These are phyloP conservation scores for Hyphodiscus sp. DNA, from an alignment of 2,329 filamentous ascomycete species.

Conservation along the genomic window DNA sequence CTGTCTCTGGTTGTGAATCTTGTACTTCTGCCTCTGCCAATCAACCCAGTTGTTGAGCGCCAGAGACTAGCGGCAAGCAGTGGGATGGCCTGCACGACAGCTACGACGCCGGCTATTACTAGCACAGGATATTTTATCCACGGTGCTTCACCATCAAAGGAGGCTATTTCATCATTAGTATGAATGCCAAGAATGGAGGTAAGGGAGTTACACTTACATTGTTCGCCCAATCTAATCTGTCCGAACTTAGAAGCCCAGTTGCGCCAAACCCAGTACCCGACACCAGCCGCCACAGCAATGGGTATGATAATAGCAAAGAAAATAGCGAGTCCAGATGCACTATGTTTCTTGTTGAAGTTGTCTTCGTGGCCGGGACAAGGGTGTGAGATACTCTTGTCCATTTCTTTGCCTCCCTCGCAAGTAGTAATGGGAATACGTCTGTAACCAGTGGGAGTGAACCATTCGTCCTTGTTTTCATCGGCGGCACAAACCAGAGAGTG, in stretches of 20 bases:
- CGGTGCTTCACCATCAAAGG: constrained; percentile 63
- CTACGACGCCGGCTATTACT: constrained; percentile 57
- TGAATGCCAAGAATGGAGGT: background rate
- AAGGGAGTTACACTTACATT: constrained; percentile 28
- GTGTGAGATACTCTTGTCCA: constrained; percentile 56
- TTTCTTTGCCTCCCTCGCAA: constrained; percentile 67
- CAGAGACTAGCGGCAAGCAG: constrained; percentile 67
- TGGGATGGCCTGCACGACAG: constrained; percentile 57
- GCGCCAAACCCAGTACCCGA: constrained; percentile 79
- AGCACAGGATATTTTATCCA: constrained; percentile 81
- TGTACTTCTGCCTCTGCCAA: constrained; percentile 41
- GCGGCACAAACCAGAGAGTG: constrained; percentile 50
- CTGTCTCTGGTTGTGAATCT: constrained; percentile 81
- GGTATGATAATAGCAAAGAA: constrained; percentile 83
- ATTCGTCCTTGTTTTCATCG: constrained; percentile 67
- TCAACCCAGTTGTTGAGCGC: constrained; percentile 51
- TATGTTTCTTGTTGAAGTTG: constrained; percentile 70
- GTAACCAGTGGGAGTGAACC: constrained; percentile 81
- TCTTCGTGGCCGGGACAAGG: constrained; percentile 75
- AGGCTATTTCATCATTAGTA: constrained; percentile 22
- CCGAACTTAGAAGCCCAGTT: constrained; percentile 90
- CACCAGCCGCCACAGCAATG: constrained; percentile 59
- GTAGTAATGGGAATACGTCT: constrained; percentile 85
- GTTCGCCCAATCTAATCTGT: constrained; percentile 81
- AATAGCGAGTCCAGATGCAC: constrained; percentile 64